A percentile compares a stretch with the other conserved stretches of the same genome.
Conservation (phyloP, 331 rosid species). For the Cydonia oblonga region DNA sequence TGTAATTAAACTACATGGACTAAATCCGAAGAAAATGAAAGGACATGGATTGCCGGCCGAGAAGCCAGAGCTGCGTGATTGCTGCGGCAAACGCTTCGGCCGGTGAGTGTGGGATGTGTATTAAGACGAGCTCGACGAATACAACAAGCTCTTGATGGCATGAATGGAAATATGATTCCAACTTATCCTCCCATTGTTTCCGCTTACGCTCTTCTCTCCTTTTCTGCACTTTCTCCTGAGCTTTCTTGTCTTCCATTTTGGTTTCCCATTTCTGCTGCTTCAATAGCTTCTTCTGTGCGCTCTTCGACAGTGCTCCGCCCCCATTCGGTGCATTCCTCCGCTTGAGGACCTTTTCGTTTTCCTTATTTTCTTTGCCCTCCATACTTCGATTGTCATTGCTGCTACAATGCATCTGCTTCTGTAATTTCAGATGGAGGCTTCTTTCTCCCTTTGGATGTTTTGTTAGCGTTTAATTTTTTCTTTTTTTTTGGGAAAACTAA, state of each 20-base stretch:
- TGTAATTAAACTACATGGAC: too few species aligned
- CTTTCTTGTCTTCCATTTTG: constrained; percentile 80
- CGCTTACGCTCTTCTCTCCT: constrained; percentile 60
- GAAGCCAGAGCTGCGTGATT: too few species aligned
- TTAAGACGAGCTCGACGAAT: too few species aligned
- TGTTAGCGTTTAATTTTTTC: neutral
- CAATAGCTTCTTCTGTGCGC: constrained; percentile 59
- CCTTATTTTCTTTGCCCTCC: constrained; percentile 16
- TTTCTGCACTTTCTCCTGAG: constrained; percentile 50
- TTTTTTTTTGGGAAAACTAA: too few species aligned
- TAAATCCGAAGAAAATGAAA: too few species aligned
- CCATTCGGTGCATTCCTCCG: neutral
- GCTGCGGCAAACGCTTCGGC: too few species aligned
- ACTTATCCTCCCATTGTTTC: constrained; percentile 69
- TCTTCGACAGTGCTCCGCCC: constrained; percentile 39
- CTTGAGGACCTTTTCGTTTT: neutral
- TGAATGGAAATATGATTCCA: constrained; percentile 6
- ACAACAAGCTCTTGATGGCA: too few species aligned
- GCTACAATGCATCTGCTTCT: neutral
- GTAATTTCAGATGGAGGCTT: neutral
- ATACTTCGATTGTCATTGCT: neutral
- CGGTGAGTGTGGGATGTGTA: too few species aligned
- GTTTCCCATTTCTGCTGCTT: constrained; percentile 64
- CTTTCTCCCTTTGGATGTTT: neutral
- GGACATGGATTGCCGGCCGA: too few species aligned